Conservation (phyloP, 2,329 filamentous ascomycete genomes). For the Emmonsiellopsis sp. region DNA sequence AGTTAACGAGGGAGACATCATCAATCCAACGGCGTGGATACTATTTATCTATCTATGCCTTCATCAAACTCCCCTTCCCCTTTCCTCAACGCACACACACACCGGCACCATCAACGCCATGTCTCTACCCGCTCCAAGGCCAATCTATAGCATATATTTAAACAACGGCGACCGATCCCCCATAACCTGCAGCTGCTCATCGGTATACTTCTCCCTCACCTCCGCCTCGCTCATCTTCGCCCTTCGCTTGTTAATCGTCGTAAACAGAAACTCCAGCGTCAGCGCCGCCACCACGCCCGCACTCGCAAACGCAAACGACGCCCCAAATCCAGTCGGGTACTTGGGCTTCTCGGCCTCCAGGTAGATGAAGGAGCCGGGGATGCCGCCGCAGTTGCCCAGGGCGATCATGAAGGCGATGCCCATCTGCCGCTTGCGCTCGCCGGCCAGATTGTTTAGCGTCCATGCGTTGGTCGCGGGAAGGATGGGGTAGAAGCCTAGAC, state of each 20-base stretch:
- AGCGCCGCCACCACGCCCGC: constrained; percentile 15
- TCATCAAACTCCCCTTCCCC: not conserved
- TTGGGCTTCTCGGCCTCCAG: constrained; percentile 18
- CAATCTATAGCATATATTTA: constrained; percentile 17
- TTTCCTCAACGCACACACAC: no score
- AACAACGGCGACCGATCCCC: constrained; percentile 30
- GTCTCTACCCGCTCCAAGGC: no score
- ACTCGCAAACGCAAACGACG: constrained; percentile 19
- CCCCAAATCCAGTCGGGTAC: constrained; percentile 25
- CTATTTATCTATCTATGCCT: not conserved
- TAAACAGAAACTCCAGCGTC: constrained; percentile 19
- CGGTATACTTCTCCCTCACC: constrained; percentile 21
- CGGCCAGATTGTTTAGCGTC: constrained; percentile 31
- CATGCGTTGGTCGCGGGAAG: constrained; percentile 34
- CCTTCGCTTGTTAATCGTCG: constrained; percentile 24
- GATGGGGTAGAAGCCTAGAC: constrained; percentile 35
- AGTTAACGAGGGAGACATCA: no score
- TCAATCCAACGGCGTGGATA: no score
- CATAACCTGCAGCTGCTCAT: constrained; percentile 25
- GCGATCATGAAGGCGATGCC: constrained; percentile 33
- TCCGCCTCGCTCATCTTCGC: constrained; percentile 24
- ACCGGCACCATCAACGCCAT: no score
- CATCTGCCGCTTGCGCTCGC: constrained; percentile 30
- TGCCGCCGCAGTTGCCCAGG: constrained; percentile 29
- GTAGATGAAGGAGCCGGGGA: constrained; percentile 27